These are phyloP conservation scores for Colletotrichum sp. DNA, from an alignment of 2,329 filamentous ascomycete species.

Conservation along the genomic window DNA sequence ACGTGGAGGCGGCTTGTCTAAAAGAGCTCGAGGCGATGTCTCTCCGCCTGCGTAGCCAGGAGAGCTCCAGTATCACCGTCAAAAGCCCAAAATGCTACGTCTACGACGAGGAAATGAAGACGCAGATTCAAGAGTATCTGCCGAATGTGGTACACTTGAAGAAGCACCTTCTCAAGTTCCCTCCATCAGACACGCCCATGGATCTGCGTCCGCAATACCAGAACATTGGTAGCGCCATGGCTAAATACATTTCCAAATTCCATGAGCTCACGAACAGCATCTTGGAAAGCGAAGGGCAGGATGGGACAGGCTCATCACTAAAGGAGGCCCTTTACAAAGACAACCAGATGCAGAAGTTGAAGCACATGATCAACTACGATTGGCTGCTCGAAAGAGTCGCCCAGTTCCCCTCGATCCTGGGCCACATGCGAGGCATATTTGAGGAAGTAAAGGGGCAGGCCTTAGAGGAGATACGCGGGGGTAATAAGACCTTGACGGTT, in stretches of 20 bases:
- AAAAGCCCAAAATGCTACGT: slow-evolving; percentile 52
- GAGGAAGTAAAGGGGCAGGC: neutral
- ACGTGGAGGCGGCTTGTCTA: neutral
- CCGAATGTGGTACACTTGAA: slow-evolving; percentile 55
- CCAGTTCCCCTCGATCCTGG: slow-evolving; percentile 45
- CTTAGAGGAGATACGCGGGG: neutral
- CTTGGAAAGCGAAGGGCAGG: neutral
- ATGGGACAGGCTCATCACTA: neutral
- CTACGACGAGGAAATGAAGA: slow-evolving; percentile 51
- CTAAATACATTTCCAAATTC: neutral
- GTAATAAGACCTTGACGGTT: slow-evolving; percentile 8
- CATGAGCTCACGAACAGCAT: neutral
- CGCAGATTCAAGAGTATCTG: slow-evolving; percentile 60
- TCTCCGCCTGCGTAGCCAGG: neutral
- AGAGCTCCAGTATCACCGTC: slow-evolving; percentile 32
- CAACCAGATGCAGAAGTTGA: neutral
- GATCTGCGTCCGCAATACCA: slow-evolving; percentile 34
- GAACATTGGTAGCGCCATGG: slow-evolving; percentile 52
- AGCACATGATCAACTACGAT: slow-evolving; percentile 3
- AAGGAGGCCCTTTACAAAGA: neutral
- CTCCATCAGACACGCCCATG: slow-evolving; percentile 22
- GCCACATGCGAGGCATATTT: slow-evolving; percentile 32
- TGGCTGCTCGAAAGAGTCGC: slow-evolving; percentile 57
- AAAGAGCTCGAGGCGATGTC: neutral
- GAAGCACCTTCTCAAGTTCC: slow-evolving; percentile 43